phyloP scores from a whole-genome alignment of 163 green algal species.

The Chlorella variabilis region DNA sequence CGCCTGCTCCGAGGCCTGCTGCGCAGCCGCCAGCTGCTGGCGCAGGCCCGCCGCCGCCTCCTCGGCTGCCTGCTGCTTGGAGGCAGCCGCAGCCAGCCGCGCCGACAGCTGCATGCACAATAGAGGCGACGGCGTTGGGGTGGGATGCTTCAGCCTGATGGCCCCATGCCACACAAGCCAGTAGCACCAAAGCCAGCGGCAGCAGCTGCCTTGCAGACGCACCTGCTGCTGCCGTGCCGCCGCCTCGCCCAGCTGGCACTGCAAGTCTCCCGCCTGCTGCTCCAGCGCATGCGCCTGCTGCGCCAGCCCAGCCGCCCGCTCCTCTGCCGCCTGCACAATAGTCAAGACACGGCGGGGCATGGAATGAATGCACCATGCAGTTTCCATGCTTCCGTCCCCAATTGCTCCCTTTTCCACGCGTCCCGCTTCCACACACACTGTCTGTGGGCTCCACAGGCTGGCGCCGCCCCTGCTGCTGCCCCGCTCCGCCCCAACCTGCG shows the following conservation, averaged over 20 bases:
- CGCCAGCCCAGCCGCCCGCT: conserved; percentile 2
- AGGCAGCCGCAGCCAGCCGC: not conserved
- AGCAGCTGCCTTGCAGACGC: not conserved
- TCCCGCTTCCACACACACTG: no score
- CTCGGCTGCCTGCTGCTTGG: not conserved
- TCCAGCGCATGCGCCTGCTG: conserved; percentile 13
- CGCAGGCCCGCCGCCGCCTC: not conserved
- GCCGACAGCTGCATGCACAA: not conserved
- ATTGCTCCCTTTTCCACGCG: no score
- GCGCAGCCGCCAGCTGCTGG: not conserved
- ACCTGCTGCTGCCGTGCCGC: conserved; percentile 3
- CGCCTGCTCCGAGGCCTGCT: not conserved
- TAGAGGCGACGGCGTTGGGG: no score
- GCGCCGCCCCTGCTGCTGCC: no score
- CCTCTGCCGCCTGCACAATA: conserved; percentile 6
- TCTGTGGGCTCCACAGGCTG: no score
- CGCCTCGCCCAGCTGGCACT: conserved; percentile 11
- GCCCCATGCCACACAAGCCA: no score
- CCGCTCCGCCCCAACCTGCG: no score
- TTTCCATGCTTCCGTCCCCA: no score
- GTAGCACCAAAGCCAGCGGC: no score
- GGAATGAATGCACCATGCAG: not conserved
- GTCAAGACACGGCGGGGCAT: not conserved
- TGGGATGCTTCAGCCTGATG: no score
- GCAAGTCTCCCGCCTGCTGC: not conserved